These are phyloP conservation scores for Amphirosellinia nigrospora DNA, from an alignment of 495 filamentous ascomycete species.

Conservation along the genomic window DNA sequence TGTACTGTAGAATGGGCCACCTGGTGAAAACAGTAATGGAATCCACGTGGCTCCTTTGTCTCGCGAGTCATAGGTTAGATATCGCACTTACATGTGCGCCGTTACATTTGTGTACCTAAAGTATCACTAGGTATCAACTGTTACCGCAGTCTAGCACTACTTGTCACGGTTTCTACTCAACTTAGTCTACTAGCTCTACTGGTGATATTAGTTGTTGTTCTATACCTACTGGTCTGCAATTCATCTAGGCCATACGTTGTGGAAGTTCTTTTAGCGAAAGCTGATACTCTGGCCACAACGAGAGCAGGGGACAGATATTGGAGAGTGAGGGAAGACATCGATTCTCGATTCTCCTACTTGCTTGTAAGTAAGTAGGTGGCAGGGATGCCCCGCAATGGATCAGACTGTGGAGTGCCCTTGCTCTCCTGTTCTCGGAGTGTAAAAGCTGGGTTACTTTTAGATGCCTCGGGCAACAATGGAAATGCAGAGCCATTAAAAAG, in stretches of 20 bases:
- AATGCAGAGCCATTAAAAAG: background rate
- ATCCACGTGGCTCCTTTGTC: conserved; percentile 20
- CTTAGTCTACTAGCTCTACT: background rate
- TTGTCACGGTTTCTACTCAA: background rate
- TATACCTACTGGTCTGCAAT: background rate
- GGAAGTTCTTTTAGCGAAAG: background rate
- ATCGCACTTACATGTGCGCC: background rate
- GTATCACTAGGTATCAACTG: no score
- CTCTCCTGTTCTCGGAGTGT: background rate
- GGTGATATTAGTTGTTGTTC: background rate
- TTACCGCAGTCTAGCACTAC: background rate
- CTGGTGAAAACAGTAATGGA: background rate
- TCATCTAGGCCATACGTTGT: background rate
- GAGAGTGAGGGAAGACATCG: no score
- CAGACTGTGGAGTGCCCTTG: no score
- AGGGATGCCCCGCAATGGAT: no score
- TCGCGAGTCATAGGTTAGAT: background rate
- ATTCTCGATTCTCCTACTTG: no score
- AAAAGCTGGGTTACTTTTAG: background rate
- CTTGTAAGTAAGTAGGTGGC: no score
- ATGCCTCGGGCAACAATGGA: background rate
- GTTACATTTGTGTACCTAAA: conserved; percentile 7
- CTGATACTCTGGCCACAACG: background rate
- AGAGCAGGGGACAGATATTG: background rate
- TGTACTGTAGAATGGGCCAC: no score